Percentiles rank a stretch among this genome's conserved stretches.
These are phyloP conservation scores for sunflower (Helianthus annuus) DNA, from an alignment of 129 eudicot species.

Conservation along the genomic window DNA sequence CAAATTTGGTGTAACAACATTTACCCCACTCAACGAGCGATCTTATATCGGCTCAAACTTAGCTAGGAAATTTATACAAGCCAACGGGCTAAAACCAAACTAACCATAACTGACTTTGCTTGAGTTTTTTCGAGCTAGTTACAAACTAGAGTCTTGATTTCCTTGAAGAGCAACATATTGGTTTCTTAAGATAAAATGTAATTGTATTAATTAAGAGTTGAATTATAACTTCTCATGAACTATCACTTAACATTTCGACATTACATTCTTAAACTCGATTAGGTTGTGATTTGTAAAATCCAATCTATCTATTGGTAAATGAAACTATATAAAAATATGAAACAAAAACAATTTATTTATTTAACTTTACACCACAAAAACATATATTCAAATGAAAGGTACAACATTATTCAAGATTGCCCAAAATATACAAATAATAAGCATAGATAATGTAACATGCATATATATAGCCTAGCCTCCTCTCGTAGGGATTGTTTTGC, in stretches of 20 bases:
- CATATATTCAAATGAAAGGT: slow-evolving; percentile 2
- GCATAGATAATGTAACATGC: not conserved
- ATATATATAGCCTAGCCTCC: slow-evolving; percentile 9
- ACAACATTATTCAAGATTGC: not conserved
- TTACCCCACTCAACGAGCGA: too few relatives aligned
- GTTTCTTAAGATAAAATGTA: too few relatives aligned
- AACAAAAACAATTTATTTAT: not conserved
- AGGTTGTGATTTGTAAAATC: not conserved
- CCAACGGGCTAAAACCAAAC: too few relatives aligned
- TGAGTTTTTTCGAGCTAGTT: too few relatives aligned
- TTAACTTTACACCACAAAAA: not conserved
- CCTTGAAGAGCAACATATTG: too few relatives aligned
- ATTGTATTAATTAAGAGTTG: not conserved
- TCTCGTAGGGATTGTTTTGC: slow-evolving; percentile 37
- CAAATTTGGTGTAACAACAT: too few relatives aligned
- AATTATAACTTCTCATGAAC: not conserved
- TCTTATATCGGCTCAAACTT: too few relatives aligned
- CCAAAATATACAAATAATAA: not conserved
- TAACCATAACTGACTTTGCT: too few relatives aligned
- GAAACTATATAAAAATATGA: not conserved
- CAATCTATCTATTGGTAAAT: not conserved
- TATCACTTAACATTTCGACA: too few relatives aligned
- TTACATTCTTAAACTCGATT: not conserved
- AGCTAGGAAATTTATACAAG: too few relatives aligned
- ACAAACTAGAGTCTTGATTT: too few relatives aligned